These are phyloP conservation scores for Rhinocladiella similis DNA, from an alignment of 2,329 filamentous ascomycete species.

Conservation along the genomic window DNA sequence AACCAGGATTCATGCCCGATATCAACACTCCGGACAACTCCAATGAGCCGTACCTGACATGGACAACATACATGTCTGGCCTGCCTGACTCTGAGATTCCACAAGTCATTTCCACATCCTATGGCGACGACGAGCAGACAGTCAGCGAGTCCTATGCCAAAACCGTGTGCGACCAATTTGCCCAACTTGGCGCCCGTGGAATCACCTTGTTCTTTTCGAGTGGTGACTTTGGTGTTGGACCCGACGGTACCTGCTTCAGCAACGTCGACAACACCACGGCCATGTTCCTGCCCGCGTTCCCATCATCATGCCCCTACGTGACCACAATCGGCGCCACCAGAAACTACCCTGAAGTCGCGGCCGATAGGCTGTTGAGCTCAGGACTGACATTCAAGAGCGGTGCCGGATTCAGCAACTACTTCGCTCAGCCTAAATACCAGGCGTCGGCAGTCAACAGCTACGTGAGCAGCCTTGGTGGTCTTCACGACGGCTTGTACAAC, in stretches of 20 bases:
- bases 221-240: constrained; percentile 63
- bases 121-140: constrained; percentile 66
- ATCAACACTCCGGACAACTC: constrained; percentile 13
- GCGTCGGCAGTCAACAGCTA: constrained; percentile 46
- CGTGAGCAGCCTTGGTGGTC: constrained; percentile 41
- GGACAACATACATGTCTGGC: constrained; percentile 20
- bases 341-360: constrained; percentile 50
- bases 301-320: constrained; percentile 61
- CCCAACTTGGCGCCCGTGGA: constrained; percentile 65
- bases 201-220: constrained; percentile 66
- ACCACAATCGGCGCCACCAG: constrained; percentile 59
- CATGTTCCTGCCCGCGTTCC: constrained; percentile 57
- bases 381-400: constrained; percentile 41
- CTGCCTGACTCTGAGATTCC: constrained; percentile 51
- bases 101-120: constrained; percentile 63
- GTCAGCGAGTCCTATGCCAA: constrained; percentile 62
- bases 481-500: constrained; percentile 59
- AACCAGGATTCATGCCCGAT: constrained; percentile 21
- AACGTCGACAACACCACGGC: constrained; percentile 57
- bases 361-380: constrained; percentile 13
- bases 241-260: constrained; percentile 46
- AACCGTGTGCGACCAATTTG: constrained; percentile 61
- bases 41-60: constrained; percentile 23
- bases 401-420: constrained; percentile 49
- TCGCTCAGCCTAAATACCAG: constrained; percentile 53